Evolutionary conservation across 768 basidiomycete species (phyloP), one percentile per base, ranked within the genome.

Genomic region (Ramaria rubella): DNA sequence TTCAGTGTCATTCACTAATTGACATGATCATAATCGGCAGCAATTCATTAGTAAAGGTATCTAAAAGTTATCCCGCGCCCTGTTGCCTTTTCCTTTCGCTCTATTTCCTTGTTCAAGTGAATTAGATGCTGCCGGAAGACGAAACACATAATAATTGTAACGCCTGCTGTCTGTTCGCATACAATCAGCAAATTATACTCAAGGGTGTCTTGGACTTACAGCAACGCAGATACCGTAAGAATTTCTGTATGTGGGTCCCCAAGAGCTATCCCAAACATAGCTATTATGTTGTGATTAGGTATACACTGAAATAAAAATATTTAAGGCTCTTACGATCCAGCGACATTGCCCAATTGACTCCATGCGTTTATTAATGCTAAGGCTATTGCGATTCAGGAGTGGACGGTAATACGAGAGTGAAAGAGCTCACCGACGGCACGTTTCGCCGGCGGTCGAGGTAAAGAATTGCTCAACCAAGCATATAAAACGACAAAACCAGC

Each of bases 281-380:
- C 58, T 58, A 45, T 45, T 23, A 51, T 23, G 44, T 64, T 52
- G 36, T 53, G 3, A 30, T 53, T 15, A 58, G 15, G n/a, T 15
- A 17, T 36, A 48, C 15, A 8, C 6, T 42, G 4, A 17, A 21
- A 42, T 42, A 31, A 12, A 19, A 23, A 56, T n/a, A 55, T 30
- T 15, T 15, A 23, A 19, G 19, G 2, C 24, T 36, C 68, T 64
- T 72, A 75, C 8, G 72, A 69, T 30, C 76, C 75, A 23, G 73
- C 67, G 38, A 77, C 66, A 64, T 77, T 77, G 9, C 75, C 76
- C 38, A 76, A 68, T 60, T 76, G 74, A 27, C 70, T 71, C 61
- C 70, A 72, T 40, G 70, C 68, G 64, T 73, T 70, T 60, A 72
- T 64, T 51, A 70, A 59, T 7, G 73, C 74, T 43, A 75, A 61